Evolutionary conservation across 2,329 filamentous ascomycete species (phyloP).

Genomic region (Trichoderma hamatum): DNA sequence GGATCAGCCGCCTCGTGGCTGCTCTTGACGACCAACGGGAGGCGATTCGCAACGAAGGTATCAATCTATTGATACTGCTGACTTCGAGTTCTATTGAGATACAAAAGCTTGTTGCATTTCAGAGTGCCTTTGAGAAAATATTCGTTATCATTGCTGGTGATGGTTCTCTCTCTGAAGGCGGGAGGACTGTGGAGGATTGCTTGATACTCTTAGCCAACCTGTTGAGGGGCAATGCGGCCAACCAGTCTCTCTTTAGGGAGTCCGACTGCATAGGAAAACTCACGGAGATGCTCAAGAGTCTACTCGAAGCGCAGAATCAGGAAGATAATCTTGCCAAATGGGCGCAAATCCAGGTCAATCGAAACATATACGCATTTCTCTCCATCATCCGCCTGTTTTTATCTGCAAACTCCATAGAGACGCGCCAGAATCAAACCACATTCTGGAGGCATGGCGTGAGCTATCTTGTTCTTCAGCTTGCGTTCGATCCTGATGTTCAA

Average conservation of each 20-base stretch:
- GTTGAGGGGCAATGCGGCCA: slow-evolving; percentile 81
- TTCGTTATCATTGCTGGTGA: slow-evolving; percentile 82
- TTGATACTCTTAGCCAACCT: slow-evolving; percentile 89
- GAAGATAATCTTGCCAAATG: slow-evolving; percentile 68
- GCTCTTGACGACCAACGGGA: slow-evolving; percentile 84
- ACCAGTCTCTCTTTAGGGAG: slow-evolving; percentile 92
- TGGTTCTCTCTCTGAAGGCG: slow-evolving; percentile 79
- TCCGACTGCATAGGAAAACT: slow-evolving; percentile 79
- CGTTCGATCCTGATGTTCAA: slow-evolving; percentile 74
- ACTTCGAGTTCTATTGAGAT: slow-evolving; percentile 86
- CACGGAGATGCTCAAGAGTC: slow-evolving; percentile 66
- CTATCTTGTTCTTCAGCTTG: slow-evolving; percentile 77
- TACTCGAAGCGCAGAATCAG: slow-evolving; percentile 56
- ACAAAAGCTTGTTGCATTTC: slow-evolving; percentile 93
- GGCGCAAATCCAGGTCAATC: slow-evolving; percentile 77
- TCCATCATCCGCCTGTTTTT: slow-evolving; percentile 87
- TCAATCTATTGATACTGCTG: slow-evolving; percentile 84
- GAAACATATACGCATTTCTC: slow-evolving; percentile 88
- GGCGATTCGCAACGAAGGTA: slow-evolving; percentile 82
- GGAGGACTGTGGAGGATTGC: slow-evolving; percentile 88
- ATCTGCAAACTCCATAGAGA: slow-evolving; percentile 76
- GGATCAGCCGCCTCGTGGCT: slow-evolving; percentile 82
- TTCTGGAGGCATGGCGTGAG: slow-evolving; percentile 85
- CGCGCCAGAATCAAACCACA: slow-evolving; percentile 78
- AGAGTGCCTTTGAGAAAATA: slow-evolving; percentile 86